Percentiles rank a stretch among this genome's conserved stretches.
Evolutionary conservation across 1,284 basidiomycete species (phyloP).

Genomic region (Leccinum solheimii): DNA sequence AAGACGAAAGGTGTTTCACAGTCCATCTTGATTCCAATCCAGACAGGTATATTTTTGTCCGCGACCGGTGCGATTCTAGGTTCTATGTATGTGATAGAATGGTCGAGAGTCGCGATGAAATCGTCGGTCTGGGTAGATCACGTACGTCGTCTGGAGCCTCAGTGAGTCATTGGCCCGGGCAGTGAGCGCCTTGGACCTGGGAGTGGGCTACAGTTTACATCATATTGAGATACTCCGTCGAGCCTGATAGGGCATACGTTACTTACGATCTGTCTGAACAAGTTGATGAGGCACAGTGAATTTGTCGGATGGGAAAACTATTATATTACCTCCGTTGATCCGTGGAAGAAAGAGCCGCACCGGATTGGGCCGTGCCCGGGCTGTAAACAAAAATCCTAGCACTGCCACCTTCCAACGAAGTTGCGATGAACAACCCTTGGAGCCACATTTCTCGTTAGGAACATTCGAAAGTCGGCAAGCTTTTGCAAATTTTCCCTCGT

Average conservation of each 20-base stretch:
- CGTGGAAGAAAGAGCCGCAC: background rate
- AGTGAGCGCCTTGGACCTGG: background rate
- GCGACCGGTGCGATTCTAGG: background rate
- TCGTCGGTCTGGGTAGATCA: background rate
- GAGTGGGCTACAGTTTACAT: background rate
- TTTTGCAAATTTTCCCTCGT: too few relatives aligned
- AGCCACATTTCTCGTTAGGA: too few relatives aligned
- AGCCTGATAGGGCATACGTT: background rate
- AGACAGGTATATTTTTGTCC: background rate
- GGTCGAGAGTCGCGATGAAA: background rate
- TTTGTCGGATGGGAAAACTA: background rate
- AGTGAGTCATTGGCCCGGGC: background rate
- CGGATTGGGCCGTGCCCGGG: too few relatives aligned
- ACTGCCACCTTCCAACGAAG: constrained; percentile 7
- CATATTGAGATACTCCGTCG: background rate
- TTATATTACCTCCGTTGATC: background rate
- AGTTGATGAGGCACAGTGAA: background rate
- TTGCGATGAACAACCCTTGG: background rate
- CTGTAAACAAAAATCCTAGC: background rate
- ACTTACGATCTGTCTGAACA: background rate
- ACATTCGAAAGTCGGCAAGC: too few relatives aligned
- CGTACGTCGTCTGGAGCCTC: background rate
- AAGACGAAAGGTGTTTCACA: background rate
- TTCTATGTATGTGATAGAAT: background rate
- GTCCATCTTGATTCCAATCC: background rate